phyloP scores from a whole-genome alignment of 2,329 filamentous ascomycete genomes.

The Fusarium guadeloupense region DNA sequence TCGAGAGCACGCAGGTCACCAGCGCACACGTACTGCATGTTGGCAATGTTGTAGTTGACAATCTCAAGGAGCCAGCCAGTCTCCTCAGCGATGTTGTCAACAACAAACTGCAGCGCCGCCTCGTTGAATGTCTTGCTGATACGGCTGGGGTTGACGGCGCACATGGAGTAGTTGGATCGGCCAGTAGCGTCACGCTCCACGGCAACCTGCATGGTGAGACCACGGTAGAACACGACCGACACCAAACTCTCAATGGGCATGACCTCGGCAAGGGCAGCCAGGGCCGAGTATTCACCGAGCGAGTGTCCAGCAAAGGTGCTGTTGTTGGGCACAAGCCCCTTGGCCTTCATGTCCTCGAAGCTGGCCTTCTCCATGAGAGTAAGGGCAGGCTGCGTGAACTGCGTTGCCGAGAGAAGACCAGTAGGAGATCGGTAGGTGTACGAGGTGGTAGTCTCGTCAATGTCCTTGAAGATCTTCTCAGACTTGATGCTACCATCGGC shows the following conservation, averaged over 20 bases:
- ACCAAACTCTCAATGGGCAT: constrained; percentile 99
- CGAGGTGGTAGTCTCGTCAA: constrained; percentile 88
- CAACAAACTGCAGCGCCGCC: constrained; percentile 94
- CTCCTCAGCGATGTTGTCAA: constrained; percentile 92
- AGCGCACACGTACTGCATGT: constrained; percentile 79
- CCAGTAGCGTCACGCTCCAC: constrained; percentile 94
- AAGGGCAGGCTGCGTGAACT: constrained; percentile 97
- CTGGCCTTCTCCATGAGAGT: constrained; percentile 99
- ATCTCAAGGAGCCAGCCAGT: constrained; percentile 97
- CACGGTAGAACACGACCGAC: constrained; percentile 98
- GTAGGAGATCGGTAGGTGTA: constrained; percentile 98
- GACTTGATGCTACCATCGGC: constrained; percentile 94
- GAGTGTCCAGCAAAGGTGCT: constrained; percentile 99
- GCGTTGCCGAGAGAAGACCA: constrained; percentile 92
- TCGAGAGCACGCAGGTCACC: constrained; percentile 77
- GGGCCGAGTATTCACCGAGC: constrained; percentile 95
- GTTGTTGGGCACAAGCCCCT: constrained; percentile 93
- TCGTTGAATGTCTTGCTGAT: constrained; percentile 99
- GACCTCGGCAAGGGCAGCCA: constrained; percentile 94
- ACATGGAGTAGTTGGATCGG: constrained; percentile 99
- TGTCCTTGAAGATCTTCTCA: constrained; percentile 99
- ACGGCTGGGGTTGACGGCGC: constrained; percentile 96
- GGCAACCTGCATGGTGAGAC: constrained; percentile 98
- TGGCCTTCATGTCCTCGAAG: constrained; percentile 98
- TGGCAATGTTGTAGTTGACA: constrained; percentile 92